A percentile compares a stretch with the other conserved stretches of the same genome.
phyloP scores from a whole-genome alignment of 2,329 filamentous ascomycete genomes.

The Ascochyta clinopodiicola region DNA sequence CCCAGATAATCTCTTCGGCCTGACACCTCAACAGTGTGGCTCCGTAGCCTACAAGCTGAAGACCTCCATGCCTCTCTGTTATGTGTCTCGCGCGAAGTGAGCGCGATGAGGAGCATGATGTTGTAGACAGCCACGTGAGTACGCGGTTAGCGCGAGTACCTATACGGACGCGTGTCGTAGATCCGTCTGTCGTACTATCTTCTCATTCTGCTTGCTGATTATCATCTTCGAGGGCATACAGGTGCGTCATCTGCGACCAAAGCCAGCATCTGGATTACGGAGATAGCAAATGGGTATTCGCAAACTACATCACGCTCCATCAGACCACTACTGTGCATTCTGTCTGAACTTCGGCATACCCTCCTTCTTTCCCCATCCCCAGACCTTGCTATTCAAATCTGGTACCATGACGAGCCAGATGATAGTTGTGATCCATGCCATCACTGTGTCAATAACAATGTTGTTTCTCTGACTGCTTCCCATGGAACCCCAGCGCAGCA shows the following conservation, averaged over 20 bases:
- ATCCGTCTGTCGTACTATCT: neutral
- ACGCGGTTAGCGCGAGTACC: neutral
- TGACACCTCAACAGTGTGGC: neutral
- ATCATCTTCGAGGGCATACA: neutral
- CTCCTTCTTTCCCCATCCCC: constrained; percentile 63
- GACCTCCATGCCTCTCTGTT: neutral
- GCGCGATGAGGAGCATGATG: too few species aligned
- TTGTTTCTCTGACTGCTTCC: constrained; percentile 62
- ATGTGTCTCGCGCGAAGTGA: too few species aligned
- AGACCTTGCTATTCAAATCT: constrained; percentile 64
- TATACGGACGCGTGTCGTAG: neutral
- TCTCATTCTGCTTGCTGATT: neutral
- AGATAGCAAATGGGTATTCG: constrained; percentile 9
- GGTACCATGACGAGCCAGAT: constrained; percentile 64
- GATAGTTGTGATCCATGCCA: constrained; percentile 60
- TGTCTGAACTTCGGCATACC: constrained; percentile 48
- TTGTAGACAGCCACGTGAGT: too few species aligned
- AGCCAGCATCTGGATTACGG: neutral
- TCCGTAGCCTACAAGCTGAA: neutral
- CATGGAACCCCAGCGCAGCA: constrained; percentile 70
- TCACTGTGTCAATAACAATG: constrained; percentile 61
- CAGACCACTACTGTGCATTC: constrained; percentile 30
- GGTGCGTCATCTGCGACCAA: neutral
- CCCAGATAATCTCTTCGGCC: neutral
- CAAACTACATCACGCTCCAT: neutral